Conservation (phyloP, 2,329 filamentous ascomycete species). For the Polytolypa hystricis region DNA sequence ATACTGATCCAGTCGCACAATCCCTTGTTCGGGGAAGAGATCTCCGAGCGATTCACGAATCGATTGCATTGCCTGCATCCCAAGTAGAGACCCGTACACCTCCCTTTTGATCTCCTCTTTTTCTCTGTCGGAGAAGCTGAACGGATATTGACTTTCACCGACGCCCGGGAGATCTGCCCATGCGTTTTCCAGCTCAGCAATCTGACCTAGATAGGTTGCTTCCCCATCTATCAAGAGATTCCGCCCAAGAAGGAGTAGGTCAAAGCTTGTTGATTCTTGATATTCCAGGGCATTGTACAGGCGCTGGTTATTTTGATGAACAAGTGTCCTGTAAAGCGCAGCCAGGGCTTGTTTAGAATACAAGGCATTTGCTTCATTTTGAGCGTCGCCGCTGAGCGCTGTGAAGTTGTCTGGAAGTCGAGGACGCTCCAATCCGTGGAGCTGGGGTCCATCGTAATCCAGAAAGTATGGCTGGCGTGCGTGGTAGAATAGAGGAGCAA, state of each 20-base stretch:
- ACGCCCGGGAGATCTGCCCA: conserved; percentile 17
- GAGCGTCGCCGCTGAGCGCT: conserved; percentile 15
- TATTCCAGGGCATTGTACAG: conserved; percentile 24
- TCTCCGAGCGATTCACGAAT: conserved; percentile 5
- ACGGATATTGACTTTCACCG: not conserved
- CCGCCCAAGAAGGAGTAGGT: conserved; percentile 20
- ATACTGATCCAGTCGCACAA: conserved; percentile 8
- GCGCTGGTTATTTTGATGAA: conserved; percentile 15
- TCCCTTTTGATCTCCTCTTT: conserved; percentile 5
- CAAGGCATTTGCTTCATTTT: conserved; percentile 14
- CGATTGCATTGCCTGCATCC: conserved; percentile 6
- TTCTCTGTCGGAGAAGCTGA: conserved; percentile 1
- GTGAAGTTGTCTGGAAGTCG: conserved; percentile 13
- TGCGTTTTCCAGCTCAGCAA: conserved; percentile 18
- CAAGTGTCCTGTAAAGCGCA: conserved; percentile 19
- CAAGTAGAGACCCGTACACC: conserved; percentile 2
- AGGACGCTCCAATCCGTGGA: conserved; percentile 15
- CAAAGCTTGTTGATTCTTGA: conserved; percentile 17
- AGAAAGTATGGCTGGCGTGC: conserved; percentile 18
- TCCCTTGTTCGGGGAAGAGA: conserved; percentile 9
- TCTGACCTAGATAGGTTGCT: conserved; percentile 13
- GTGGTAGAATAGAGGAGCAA: conserved; percentile 20
- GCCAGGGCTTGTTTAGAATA: conserved; percentile 21
- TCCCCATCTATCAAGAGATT: conserved; percentile 26
- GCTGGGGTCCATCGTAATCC: conserved; percentile 18